phyloP scores from a whole-genome alignment of 164 flowering plant genomes.

The Annona cherimola region DNA sequence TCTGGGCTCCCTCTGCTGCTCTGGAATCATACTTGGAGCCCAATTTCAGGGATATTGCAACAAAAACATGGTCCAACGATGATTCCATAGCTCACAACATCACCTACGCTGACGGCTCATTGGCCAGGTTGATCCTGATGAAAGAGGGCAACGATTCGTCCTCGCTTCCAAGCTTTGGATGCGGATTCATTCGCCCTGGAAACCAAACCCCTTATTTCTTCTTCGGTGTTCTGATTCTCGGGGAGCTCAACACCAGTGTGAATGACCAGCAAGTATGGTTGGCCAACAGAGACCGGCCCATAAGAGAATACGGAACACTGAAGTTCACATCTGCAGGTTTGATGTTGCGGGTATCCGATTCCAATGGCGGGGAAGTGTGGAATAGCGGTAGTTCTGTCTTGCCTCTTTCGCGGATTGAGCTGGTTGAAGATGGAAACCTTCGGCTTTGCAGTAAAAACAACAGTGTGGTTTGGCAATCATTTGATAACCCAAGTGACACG shows the following conservation, averaged over 20 bases:
- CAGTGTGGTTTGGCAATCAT: constrained; percentile 21
- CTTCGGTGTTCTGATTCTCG: background rate
- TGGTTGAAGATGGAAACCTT: constrained; percentile 19
- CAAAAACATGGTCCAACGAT: background rate
- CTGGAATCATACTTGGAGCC: background rate
- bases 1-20: background rate
- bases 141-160: background rate
- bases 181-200: background rate
- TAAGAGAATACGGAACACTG: constrained; percentile 14
- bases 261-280: constrained; percentile 7
- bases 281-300: constrained; percentile 17
- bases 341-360: constrained; percentile 20
- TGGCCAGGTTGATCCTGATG: background rate
- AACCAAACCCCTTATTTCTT: background rate
- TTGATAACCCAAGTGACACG: constrained; percentile 24
- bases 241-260: background rate
- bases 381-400: constrained; percentile 18
- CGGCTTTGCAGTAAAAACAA: constrained; percentile 1
- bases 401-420: constrained; percentile 15
- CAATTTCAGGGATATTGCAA: background rate
- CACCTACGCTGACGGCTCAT: background rate
- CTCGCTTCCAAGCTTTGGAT: background rate
- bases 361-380: constrained; percentile 27
- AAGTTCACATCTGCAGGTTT: constrained; percentile 18
- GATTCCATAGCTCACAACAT: background rate